A percentile compares a stretch with the other conserved stretches of the same genome.
Evolutionary conservation across 805 yeast species (phyloP).

Genomic region (Monosporozyma servazzii): DNA sequence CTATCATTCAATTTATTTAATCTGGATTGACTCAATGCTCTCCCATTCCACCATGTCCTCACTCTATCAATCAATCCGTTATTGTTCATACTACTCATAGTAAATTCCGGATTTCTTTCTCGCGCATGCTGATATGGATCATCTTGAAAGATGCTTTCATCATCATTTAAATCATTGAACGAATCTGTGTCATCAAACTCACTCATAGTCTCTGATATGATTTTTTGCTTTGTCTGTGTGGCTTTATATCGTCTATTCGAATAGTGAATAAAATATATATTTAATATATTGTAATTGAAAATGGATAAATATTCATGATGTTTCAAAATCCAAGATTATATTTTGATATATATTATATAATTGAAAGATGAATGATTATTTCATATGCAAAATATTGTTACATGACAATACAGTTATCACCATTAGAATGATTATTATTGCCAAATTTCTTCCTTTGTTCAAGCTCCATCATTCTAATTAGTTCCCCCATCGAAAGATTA

Average conservation of each 20-base stretch:
- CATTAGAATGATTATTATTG: conserved; percentile 5
- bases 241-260: neutral
- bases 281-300: neutral
- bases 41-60: neutral
- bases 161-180: neutral
- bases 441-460: neutral
- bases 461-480: conserved; percentile 8
- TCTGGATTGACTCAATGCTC: neutral
- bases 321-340: no score
- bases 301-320: neutral
- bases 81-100: no score
- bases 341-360: no score
- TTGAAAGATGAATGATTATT: no score
- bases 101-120: no score
- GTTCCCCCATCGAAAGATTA: conserved; percentile 14
- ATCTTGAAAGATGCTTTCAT: neutral
- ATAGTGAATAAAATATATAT: no score
- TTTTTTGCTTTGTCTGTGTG: neutral
- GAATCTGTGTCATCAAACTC: neutral
- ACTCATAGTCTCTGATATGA: neutral
- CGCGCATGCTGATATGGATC: neutral
- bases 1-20: conserved; percentile 2
- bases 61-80: neutral
- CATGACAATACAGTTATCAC: conserved; percentile 13
- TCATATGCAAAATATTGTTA: neutral